Percentiles rank a stretch among this genome's conserved stretches.
Evolutionary conservation across 164 flowering plant species (phyloP).

Genomic region (Sextonia rubra): DNA sequence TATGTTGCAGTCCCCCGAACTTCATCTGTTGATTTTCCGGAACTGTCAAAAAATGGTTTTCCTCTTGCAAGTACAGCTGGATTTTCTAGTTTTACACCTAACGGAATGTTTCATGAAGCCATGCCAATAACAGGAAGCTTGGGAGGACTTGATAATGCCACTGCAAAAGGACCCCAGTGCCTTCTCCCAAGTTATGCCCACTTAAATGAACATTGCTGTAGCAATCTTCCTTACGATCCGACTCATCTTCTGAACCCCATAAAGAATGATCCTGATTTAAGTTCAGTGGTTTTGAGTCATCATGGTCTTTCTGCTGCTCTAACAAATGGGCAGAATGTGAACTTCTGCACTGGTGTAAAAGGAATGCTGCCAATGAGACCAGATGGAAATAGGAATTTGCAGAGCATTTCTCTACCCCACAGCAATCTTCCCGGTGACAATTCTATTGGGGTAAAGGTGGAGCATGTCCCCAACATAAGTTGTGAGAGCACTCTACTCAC

Average conservation of each 20-base stretch:
- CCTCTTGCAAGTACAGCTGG: conserved; percentile 39
- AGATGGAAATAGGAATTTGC: conserved; percentile 22
- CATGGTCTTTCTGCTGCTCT: conserved; percentile 36
- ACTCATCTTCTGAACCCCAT: conserved; percentile 29
- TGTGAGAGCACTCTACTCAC: conserved; percentile 21
- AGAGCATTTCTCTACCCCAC: conserved; percentile 25
- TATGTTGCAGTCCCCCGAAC: conserved; percentile 37
- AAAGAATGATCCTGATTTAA: conserved; percentile 22
- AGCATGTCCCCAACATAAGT: conserved; percentile 33
- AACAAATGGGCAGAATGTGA: conserved; percentile 28
- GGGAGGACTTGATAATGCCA: conserved; percentile 10
- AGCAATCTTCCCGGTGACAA: conserved; percentile 23
- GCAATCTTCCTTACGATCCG: conserved; percentile 31
- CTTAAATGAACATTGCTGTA: conserved; percentile 42
- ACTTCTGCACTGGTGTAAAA: conserved; percentile 13
- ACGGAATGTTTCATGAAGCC: conserved; percentile 42
- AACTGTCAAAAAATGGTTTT: conserved; percentile 45
- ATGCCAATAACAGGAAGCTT: conserved; percentile 19
- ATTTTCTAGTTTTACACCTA: conserved; percentile 25
- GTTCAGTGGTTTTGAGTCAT: conserved; percentile 34
- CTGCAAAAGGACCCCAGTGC: conserved; percentile 37
- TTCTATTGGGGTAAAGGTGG: conserved; percentile 47
- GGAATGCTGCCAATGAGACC: conserved; percentile 22
- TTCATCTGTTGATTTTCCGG: conserved; percentile 46
- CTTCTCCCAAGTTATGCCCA: conserved; percentile 46